Percentiles rank a stretch among this genome's conserved stretches.
Evolutionary conservation across 2,329 filamentous ascomycete genomes (phyloP).

Genomic region (Aureobasidium sp.): DNA sequence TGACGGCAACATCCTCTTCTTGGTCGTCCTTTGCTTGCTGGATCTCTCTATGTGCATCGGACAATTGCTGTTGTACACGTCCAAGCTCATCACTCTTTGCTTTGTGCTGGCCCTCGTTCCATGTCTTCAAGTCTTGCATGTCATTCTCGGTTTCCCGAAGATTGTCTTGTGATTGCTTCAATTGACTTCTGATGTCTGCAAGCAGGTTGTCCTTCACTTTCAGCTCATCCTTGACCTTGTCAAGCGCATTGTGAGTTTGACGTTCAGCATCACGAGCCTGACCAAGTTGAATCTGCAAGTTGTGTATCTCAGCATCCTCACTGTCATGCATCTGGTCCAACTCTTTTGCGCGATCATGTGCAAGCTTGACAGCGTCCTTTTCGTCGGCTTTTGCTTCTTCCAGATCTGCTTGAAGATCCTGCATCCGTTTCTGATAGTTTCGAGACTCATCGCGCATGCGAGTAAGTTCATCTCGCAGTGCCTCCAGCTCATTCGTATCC

Average conservation of each 20-base stretch:
- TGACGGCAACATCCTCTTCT: background rate
- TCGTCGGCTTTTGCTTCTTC: background rate
- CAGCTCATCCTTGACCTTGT: slow-evolving; percentile 5
- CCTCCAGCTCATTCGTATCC: slow-evolving; percentile 17
- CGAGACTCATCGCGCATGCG: background rate
- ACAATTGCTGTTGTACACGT: background rate
- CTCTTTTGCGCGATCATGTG: slow-evolving; percentile 9
- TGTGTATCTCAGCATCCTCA: slow-evolving; percentile 16
- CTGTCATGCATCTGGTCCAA: slow-evolving; percentile 14
- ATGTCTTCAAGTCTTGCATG: background rate
- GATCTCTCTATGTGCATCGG: background rate
- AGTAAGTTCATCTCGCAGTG: slow-evolving; percentile 17
- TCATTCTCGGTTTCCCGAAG: background rate
- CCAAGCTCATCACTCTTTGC: background rate
- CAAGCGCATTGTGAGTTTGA: background rate
- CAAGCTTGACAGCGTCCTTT: background rate
- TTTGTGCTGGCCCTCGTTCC: background rate
- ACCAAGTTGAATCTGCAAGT: slow-evolving; percentile 8
- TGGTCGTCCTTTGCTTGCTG: background rate
- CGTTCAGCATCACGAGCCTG: slow-evolving; percentile 8
- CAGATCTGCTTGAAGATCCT: slow-evolving; percentile 10
- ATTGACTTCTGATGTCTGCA: background rate
- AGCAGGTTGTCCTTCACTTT: background rate
- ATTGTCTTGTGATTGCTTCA: slow-evolving; percentile 3
- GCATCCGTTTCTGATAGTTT: slow-evolving; percentile 4